Base-by-base conservation (phyloP, 2,329 filamentous ascomycete genomes). In the Cercospora nicotianae region DNA sequence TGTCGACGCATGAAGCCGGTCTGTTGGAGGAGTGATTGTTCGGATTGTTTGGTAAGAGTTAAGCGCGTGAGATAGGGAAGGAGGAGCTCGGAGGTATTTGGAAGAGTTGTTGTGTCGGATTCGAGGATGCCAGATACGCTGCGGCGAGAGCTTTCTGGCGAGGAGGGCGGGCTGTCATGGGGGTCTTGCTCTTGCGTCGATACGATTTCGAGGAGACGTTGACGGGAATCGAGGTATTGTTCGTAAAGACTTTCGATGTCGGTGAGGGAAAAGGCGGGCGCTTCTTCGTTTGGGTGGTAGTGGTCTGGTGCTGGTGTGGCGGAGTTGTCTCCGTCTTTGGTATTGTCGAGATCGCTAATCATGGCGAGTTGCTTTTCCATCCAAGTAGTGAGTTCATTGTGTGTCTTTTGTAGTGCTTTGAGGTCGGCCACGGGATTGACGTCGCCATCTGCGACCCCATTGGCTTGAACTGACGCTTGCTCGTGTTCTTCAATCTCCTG, bases 321-420 rank as follows among this genome's bases (percentile, higher is more conserved):
- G 33, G 59, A 62, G 33, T 39, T 59, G 18, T 45, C 55, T 23
- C 61, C 64, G 12, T 69, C 69, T 51, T 64, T 68, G 8, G 64
- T 63, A 7, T 64, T 55, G 31, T 76, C 75, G 3, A 70, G 69
- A 13, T 75, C 70, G 23, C 76, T 73, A 20, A 78, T 77, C 8
- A 75, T 58, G 1, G 71, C 72, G 7, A 78, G 69, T 68, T 77
- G 76, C 16, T 65, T 67, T 63, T 78, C 76, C 72, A 78, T 78
- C 76, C 76, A 78, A 13, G 64, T 65, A 2, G 76, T 78, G 39
- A 78, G 72, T 60, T 74, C 74, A n/a, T 74, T 74, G 26, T 76
- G 71, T 1, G 76, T 72, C 53, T 71, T 71, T 65, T 78, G 75
- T 13, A 78, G 62, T 1, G 73, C 75, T 28, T 70, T 60, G 12